Evolutionary conservation across 495 filamentous ascomycete species (phyloP).

Genomic region (Annulohypoxylon stygium): DNA sequence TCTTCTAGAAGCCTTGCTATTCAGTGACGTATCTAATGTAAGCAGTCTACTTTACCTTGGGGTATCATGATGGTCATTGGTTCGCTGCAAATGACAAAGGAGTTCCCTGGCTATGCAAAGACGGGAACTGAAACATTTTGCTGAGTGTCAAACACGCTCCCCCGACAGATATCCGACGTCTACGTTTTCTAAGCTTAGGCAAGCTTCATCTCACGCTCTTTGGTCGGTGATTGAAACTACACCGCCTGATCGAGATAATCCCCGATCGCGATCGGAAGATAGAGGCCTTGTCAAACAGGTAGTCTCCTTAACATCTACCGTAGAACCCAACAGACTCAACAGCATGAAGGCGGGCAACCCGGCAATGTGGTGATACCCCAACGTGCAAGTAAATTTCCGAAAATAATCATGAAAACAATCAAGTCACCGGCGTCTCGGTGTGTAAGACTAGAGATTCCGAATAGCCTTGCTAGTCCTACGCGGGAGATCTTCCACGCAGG

Average conservation of each 20-base stretch:
- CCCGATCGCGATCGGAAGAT: conserved; percentile 2
- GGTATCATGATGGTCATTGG: conserved; percentile 13
- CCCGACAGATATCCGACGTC: neutral
- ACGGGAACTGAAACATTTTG: conserved; percentile 23
- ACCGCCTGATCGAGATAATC: conserved; percentile 20
- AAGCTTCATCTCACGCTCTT: conserved; percentile 15
- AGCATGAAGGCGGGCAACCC: conserved; percentile 4
- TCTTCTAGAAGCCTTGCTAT: conserved; percentile 1
- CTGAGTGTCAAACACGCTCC: conserved; percentile 7
- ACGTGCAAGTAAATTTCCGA: neutral
- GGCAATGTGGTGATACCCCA: neutral
- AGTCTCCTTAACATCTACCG: neutral
- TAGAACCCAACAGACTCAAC: neutral
- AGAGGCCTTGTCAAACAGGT: neutral
- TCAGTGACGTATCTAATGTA: neutral
- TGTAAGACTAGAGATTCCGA: conserved; percentile 11
- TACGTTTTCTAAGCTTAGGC: conserved; percentile 4
- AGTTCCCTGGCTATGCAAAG: conserved; percentile 4
- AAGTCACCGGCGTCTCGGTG: conserved; percentile 8
- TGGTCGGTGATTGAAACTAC: conserved; percentile 13
- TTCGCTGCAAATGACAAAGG: neutral
- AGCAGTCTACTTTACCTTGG: conserved; percentile 13
- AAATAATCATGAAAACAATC: neutral
- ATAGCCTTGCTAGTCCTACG: conserved; percentile 22
- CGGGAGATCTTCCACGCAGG: conserved; percentile 17